phyloP scores from a whole-genome alignment of 306 rosid genomes.

The Leucaena leucocephala region DNA sequence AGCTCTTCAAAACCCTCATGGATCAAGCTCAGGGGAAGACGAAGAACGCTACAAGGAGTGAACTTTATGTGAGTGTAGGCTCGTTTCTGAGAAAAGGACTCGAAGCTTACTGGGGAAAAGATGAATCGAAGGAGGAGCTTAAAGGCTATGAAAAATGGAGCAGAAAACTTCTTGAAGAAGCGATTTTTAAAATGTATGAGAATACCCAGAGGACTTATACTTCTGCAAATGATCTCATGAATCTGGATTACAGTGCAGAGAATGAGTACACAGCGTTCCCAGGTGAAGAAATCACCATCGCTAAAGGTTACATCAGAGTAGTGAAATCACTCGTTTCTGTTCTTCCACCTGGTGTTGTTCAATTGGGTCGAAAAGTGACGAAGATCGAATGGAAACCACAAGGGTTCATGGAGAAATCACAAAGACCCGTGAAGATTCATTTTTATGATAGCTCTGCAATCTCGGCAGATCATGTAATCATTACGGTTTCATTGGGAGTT shows the following conservation, averaged over 20 bases:
- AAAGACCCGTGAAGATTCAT: constrained; percentile 77
- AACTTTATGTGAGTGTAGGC: constrained; percentile 59
- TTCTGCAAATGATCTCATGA: constrained; percentile 71
- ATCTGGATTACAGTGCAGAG: constrained; percentile 72
- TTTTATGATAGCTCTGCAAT: constrained; percentile 72
- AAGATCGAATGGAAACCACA: constrained; percentile 65
- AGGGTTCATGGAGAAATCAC: background rate
- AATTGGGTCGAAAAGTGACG: constrained; percentile 59
- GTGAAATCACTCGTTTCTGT: constrained; percentile 69
- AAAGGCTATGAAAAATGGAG: constrained; percentile 60
- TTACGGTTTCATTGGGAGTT: constrained; percentile 90
- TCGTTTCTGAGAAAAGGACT: constrained; percentile 63
- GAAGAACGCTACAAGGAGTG: constrained; percentile 39
- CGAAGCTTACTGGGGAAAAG: constrained; percentile 47
- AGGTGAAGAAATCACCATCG: constrained; percentile 80
- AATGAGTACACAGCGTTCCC: constrained; percentile 88
- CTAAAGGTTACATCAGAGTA: constrained; percentile 71
- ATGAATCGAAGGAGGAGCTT: constrained; percentile 43
- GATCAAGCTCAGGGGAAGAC: constrained; percentile 69
- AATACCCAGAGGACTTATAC: constrained; percentile 85
- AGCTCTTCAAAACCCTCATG: constrained; percentile 73
- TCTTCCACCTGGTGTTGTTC: constrained; percentile 67
- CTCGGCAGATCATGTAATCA: constrained; percentile 84
- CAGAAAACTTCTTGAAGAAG: constrained; percentile 61
- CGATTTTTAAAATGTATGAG: constrained; percentile 71